Evolutionary conservation across 2,329 filamentous ascomycete species (phyloP), one percentile per base, ranked within the genome.

Genomic region (Teratosphaeria nubilosa): DNA sequence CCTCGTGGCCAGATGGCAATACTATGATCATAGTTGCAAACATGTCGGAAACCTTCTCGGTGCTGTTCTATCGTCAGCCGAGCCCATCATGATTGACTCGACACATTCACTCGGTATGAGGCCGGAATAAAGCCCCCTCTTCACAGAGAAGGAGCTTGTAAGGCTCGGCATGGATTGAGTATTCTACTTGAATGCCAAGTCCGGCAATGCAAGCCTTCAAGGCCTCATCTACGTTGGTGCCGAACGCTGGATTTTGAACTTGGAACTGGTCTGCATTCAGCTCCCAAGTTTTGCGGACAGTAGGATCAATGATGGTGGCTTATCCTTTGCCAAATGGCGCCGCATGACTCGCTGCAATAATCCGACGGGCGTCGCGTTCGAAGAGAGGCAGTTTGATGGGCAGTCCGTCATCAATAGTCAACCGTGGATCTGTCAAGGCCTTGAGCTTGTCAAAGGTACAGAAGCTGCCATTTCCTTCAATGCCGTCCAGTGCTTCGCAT

Each of bases 401-500:
- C 9, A 3, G 9, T 16, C 53, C 53, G 16, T 16, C 32, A 11
- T 45, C 53, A 11, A 55, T n/a, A n/a, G 4, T 45, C 16, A 55
- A 22, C 10, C 22, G 20, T 9, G 53, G 53, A 25, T 45, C 31
- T 13, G 53, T 13, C n/a, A 55, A 14, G 22, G n/a, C n/a, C 16
- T 13, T 13, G 25, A 54, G 14, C 10, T 5, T 45, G 31, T 22
- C 34, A 24, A 55, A 55, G 3, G 53, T 41, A 30, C 30, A 31
- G 16, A 55, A 55, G 53, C 31, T 45, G 20, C 53, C 53, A 22
- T 16, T 55, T 1, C 53, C 31, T n/a, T 6, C 10, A n/a, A 55
- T 32, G 20, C 53, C 32, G 24, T 58, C 52, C 27, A 58, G 20
- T 16, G 56, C 56, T 24, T 58, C 56, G 41, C 56, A 55, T 11